phyloP scores from a whole-genome alignment of 164 flowering plant genomes.

The Taxillus chinensis region DNA sequence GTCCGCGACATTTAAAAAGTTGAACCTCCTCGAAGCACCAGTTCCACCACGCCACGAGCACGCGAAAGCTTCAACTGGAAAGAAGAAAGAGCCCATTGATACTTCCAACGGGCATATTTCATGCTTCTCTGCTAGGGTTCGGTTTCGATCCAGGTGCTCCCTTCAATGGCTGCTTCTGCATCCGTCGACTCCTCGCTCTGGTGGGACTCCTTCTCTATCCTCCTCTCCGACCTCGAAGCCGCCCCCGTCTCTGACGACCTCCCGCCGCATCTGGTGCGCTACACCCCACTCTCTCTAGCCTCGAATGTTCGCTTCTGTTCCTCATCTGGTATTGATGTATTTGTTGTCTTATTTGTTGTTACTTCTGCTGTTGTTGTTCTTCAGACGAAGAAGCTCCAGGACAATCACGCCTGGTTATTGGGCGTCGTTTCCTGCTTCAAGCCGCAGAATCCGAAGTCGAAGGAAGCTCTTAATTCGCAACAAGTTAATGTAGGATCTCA shows the following conservation, averaged over 20 bases:
- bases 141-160: neutral
- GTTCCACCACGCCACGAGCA: too few relatives aligned
- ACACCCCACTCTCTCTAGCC: neutral
- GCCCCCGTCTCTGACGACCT: slow-evolving; percentile 35
- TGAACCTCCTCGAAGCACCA: too few relatives aligned
- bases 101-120: neutral
- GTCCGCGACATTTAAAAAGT: too few relatives aligned
- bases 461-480: slow-evolving; percentile 49
- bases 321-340: neutral
- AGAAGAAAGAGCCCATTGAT: too few relatives aligned
- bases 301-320: slow-evolving; percentile 1
- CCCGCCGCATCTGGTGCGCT: slow-evolving; percentile 44
- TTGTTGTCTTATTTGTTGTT: neutral
- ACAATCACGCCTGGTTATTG: slow-evolving; percentile 63
- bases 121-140: slow-evolving; percentile 17
- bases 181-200: slow-evolving; percentile 71
- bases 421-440: slow-evolving; percentile 50
- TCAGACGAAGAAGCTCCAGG: slow-evolving; percentile 59
- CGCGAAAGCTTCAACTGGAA: too few relatives aligned
- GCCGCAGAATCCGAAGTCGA: slow-evolving; percentile 56
- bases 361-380: slow-evolving; percentile 1
- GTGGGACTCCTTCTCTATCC: slow-evolving; percentile 71
- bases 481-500: slow-evolving; percentile 46
- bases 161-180: slow-evolving; percentile 30
- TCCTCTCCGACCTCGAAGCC: slow-evolving; percentile 67